Conservation (phyloP, 768 basidiomycete species). For the Artomyces pyxidatus region DNA sequence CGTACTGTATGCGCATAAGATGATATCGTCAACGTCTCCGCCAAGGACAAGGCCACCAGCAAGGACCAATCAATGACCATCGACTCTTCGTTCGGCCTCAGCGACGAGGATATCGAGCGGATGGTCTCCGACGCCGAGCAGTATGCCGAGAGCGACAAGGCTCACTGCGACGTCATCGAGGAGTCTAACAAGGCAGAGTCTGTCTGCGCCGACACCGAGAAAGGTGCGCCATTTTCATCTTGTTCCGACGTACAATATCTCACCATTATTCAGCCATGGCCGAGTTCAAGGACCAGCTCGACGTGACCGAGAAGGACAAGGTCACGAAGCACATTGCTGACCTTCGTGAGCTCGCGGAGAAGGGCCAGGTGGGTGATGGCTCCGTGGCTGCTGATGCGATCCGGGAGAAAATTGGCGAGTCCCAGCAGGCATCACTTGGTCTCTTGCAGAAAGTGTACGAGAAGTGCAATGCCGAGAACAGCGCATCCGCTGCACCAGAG, state of each 20-base stretch:
- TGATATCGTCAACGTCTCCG: conserved; percentile 95
- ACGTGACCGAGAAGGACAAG: conserved; percentile 88
- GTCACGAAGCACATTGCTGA: conserved; percentile 80
- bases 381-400: conserved; percentile 79
- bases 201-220: conserved; percentile 91
- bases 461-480: conserved; percentile 76
- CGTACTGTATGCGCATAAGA: conserved; percentile 34
- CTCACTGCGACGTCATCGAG: conserved; percentile 82
- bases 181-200: conserved; percentile 96
- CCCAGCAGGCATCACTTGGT: conserved; percentile 89
- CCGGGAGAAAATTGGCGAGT: conserved; percentile 88
- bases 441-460: conserved; percentile 98
- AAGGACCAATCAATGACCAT: conserved; percentile 97
- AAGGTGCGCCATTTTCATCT: conserved; percentile 42
- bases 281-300: conserved; percentile 97
- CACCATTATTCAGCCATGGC: conserved; percentile 57
- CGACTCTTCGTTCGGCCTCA: conserved; percentile 93
- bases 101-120: conserved; percentile 92
- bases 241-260: background rate
- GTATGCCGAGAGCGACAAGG: conserved; percentile 90
- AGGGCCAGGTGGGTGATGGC: conserved; percentile 83
- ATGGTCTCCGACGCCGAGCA: conserved; percentile 95
- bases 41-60: conserved; percentile 87
- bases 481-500: conserved; percentile 28
- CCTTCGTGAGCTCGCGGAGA: conserved; percentile 80